Base-by-base conservation (phyloP, 768 basidiomycete genomes). In the Leccinum longicurvipes region DNA sequence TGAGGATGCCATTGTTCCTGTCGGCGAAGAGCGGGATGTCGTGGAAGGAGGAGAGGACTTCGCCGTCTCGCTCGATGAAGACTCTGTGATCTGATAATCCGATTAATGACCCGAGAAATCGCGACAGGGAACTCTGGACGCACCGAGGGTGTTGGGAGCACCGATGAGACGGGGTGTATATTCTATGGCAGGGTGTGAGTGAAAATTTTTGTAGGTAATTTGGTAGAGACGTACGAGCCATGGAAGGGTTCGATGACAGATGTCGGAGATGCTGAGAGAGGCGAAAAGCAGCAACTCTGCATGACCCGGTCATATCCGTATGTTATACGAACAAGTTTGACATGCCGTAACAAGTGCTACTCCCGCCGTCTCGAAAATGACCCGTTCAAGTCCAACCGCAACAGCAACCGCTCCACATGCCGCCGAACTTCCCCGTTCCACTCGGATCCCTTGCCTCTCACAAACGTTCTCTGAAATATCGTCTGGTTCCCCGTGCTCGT, bases 1-100 rank as follows among this genome's bases (percentile, higher is more conserved):
- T 98, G 77, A 97, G 82, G 79, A 98, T 88, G 69, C 91, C 91
- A 74, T 89, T 90, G 77, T 79, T 87, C 79, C 87, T 91, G 76
- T 99, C 93, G 53, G 94, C 94, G 73, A 97, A 98, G 68, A 98
- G 93, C 11, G 96, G 93, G 72, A 99, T 90, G 77, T 99, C 97
- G 71, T 98, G 97, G 83, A 87, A 93, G 57, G 89, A 79, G 11
- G 92, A 93, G 53, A 91, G 76, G 72, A 91, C 88, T 52, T 82
- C 80, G 64, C 89, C 88, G 66, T 90, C 87, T 69, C 91, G 88
- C 74, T 98, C 95, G 76, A 93, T 85, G 82, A 75, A 99, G 57
- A 96, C 88, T 62, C 96, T 89, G 78, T 98, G 93, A 65, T 98
- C 97, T 98, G 74, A 66, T 63, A 12, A 42, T 42, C 10, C 57